Conservation (phyloP, 2,329 filamentous ascomycete genomes). For the Alternaria infectoria region DNA sequence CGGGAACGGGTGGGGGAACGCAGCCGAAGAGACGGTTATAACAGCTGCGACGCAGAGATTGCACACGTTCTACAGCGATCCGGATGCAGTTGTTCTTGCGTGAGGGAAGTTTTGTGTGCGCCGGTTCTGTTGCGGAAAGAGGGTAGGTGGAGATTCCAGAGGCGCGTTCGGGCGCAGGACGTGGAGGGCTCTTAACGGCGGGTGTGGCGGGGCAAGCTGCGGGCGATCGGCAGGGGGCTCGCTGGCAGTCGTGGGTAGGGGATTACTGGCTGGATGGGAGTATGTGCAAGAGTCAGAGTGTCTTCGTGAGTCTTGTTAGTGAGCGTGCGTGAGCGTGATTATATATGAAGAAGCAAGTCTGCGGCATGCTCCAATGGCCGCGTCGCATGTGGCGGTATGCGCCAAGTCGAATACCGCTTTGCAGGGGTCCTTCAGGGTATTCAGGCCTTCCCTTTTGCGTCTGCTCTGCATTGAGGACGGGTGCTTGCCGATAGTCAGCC, state of each 20-base stretch:
- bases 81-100: neutral
- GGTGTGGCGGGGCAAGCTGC: slow-evolving; percentile 29
- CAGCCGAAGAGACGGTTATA: neutral
- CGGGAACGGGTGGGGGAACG: neutral
- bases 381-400: slow-evolving; percentile 32
- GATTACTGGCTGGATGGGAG: slow-evolving; percentile 1
- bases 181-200: slow-evolving; percentile 13
- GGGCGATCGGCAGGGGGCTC: slow-evolving; percentile 1
- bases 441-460: slow-evolving; percentile 26
- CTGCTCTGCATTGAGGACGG: slow-evolving; percentile 10
- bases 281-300: slow-evolving; percentile 6
- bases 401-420: slow-evolving; percentile 19
- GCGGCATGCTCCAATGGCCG: slow-evolving; percentile 27
- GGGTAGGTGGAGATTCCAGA: slow-evolving; percentile 12
- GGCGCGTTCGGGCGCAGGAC: slow-evolving; percentile 21
- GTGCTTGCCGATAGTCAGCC: neutral
- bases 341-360: slow-evolving; percentile 31
- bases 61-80: neutral
- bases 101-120: neutral
- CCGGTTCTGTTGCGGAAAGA: neutral
- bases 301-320: slow-evolving; percentile 8
- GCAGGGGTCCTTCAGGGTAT: slow-evolving; percentile 22
- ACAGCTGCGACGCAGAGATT: neutral
- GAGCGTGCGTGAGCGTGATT: slow-evolving; percentile 10
- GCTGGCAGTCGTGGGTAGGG: neutral